These are phyloP conservation scores for Citeromyces nyonsensis DNA, from an alignment of 805 yeast species.

Conservation along the genomic window DNA sequence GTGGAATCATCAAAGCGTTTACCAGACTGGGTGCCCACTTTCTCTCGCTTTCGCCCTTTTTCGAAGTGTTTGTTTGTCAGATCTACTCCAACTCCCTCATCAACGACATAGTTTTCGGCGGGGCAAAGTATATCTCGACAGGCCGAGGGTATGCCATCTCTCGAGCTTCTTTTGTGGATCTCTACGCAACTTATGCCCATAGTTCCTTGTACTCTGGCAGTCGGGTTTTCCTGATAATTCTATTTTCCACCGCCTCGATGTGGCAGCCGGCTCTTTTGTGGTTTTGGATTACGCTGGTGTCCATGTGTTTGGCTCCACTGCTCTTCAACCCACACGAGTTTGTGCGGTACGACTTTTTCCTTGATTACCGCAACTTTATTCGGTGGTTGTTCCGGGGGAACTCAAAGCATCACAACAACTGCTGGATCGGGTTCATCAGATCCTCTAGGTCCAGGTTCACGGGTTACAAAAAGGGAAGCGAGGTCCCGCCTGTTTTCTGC, in stretches of 20 bases:
- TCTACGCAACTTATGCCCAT: conserved; percentile 65
- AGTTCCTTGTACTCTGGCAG: conserved; percentile 71
- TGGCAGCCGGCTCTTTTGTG: conserved; percentile 63
- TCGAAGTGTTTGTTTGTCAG: conserved; percentile 93
- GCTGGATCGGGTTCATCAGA: conserved; percentile 73
- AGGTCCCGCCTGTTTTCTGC: conserved; percentile 33
- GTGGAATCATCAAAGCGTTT: conserved; percentile 66
- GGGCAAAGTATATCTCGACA: conserved; percentile 83
- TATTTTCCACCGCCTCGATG: conserved; percentile 67
- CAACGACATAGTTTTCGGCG: conserved; percentile 74
- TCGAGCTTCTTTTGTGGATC: conserved; percentile 51
- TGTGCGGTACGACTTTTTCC: conserved; percentile 25
- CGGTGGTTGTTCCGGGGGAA: conserved; percentile 81
- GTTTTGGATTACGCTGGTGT: conserved; percentile 34
- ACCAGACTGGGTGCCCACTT: conserved; percentile 63
- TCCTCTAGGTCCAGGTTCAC: conserved; percentile 77
- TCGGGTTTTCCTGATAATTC: conserved; percentile 46
- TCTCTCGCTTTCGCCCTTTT: conserved; percentile 72
- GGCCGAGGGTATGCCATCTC: conserved; percentile 91
- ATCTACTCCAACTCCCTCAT: conserved; percentile 70
- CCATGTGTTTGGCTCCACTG: conserved; percentile 32
- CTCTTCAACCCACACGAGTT: conserved; percentile 40
- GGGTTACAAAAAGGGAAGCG: conserved; percentile 53
- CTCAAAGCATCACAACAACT: conserved; percentile 42
- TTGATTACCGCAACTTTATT: conserved; percentile 30